These are phyloP conservation scores for Narthecium ossifragum DNA, from an alignment of 106 monocot species.

Conservation along the genomic window DNA sequence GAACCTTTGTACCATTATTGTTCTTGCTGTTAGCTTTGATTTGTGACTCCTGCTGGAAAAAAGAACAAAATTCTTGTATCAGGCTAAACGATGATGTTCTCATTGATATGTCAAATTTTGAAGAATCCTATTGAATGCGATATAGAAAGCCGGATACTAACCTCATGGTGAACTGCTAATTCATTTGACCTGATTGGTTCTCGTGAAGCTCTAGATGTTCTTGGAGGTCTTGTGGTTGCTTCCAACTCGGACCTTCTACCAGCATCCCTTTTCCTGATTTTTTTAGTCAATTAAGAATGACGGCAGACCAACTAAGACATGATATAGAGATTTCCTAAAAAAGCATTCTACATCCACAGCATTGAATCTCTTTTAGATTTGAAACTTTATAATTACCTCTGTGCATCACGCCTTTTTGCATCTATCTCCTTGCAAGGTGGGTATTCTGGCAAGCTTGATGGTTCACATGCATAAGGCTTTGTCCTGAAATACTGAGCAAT, in stretches of 20 bases:
- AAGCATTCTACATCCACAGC: too few species aligned
- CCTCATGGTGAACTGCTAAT: constrained; percentile 18
- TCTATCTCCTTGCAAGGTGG: constrained; percentile 88
- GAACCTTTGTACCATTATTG: too few species aligned
- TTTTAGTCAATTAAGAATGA: too few species aligned
- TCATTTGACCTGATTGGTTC: constrained; percentile 12
- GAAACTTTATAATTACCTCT: constrained; percentile 37
- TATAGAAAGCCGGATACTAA: neutral
- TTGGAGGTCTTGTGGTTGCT: constrained; percentile 23
- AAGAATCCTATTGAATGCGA: neutral
- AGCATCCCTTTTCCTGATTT: constrained; percentile 26
- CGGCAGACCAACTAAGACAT: too few species aligned
- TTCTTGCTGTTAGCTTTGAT: too few species aligned
- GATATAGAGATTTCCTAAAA: too few species aligned
- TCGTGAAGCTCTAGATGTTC: constrained; percentile 8
- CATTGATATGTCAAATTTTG: too few species aligned
- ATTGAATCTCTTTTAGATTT: too few species aligned
- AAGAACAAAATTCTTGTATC: neutral
- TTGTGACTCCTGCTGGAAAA: constrained; percentile 19
- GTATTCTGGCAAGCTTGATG: constrained; percentile 80
- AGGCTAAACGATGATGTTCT: too few species aligned
- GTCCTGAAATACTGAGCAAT: constrained; percentile 67
- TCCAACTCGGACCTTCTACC: constrained; percentile 3
- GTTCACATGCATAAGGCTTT: constrained; percentile 72
- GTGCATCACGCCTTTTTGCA: constrained; percentile 61